Percentiles rank a stretch among this genome's conserved stretches.
Conservation (phyloP, 176 grass and related monocot genomes). For the Carex kokanica region DNA sequence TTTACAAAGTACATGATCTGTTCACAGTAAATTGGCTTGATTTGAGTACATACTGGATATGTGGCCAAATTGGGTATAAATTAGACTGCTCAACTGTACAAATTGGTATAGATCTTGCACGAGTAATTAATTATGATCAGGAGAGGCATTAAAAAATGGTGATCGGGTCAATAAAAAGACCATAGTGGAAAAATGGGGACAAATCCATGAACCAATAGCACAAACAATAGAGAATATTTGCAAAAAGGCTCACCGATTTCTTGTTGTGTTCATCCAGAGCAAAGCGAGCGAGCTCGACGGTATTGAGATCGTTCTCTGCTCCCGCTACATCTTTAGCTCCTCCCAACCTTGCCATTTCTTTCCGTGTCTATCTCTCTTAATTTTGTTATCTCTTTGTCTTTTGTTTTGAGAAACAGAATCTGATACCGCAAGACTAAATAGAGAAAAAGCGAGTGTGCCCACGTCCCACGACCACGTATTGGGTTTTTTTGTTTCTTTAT, state of each 20-base stretch:
- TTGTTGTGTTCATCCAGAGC: constrained; percentile 87
- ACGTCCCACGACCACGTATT: too few species aligned
- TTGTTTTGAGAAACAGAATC: not conserved
- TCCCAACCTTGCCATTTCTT: constrained; percentile 10
- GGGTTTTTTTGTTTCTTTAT: too few species aligned
- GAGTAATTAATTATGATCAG: not conserved
- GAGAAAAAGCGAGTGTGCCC: not conserved
- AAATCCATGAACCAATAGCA: not conserved
- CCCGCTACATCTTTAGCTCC: constrained; percentile 35
- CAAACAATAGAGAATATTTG: not conserved
- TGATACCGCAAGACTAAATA: constrained; percentile 10
- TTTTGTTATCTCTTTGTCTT: not conserved
- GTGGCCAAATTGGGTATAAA: not conserved
- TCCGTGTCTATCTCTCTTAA: constrained; percentile 23
- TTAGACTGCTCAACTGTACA: not conserved
- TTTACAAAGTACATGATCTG: not conserved
- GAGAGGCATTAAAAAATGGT: not conserved
- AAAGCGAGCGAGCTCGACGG: constrained; percentile 63
- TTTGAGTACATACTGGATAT: not conserved
- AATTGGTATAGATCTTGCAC: not conserved
- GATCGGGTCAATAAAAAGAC: too few species aligned
- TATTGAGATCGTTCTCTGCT: constrained; percentile 48
- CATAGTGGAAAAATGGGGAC: not conserved
- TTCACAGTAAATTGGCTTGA: not conserved
- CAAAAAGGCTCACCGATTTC: constrained; percentile 41